Evolutionary conservation across 106 monocot genomes (phyloP).

Genomic region (Triglochin maritima): DNA sequence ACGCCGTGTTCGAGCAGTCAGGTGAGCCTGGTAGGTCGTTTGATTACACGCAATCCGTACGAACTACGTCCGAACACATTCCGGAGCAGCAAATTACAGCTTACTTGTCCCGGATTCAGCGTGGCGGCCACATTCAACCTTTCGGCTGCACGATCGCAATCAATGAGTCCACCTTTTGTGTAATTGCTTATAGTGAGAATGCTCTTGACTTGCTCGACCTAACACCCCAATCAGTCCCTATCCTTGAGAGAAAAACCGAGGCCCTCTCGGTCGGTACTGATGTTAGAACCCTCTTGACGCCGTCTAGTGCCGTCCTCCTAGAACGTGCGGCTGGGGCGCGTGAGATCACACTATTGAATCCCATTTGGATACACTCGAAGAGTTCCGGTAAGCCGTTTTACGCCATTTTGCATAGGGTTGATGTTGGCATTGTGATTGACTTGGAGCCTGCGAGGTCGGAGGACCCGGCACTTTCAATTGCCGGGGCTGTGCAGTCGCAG

Average conservation of each 20-base stretch:
- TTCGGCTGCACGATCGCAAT: constrained; percentile 80
- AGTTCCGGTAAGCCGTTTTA: constrained; percentile 69
- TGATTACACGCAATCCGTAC: constrained; percentile 46
- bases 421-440: constrained; percentile 86
- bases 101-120: constrained; percentile 84
- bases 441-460: constrained; percentile 74
- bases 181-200: constrained; percentile 76
- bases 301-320: constrained; percentile 39
- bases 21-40: constrained; percentile 49
- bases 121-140: constrained; percentile 88
- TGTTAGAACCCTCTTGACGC: constrained; percentile 62
- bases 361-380: constrained; percentile 64
- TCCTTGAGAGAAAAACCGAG: constrained; percentile 19
- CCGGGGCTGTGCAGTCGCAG: constrained; percentile 93
- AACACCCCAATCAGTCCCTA: constrained; percentile 51
- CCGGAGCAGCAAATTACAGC: constrained; percentile 65
- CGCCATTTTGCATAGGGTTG: constrained; percentile 88
- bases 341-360: constrained; percentile 81
- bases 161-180: constrained; percentile 44
- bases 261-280: constrained; percentile 49
- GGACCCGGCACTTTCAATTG: constrained; percentile 75
- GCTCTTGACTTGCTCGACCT: constrained; percentile 69
- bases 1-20: constrained; percentile 85
- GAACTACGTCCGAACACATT: constrained; percentile 8
- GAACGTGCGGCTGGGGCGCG: constrained; percentile 61